phyloP scores from a whole-genome alignment of 169 alveolate species.

The Amoebophrya sp. region DNA sequence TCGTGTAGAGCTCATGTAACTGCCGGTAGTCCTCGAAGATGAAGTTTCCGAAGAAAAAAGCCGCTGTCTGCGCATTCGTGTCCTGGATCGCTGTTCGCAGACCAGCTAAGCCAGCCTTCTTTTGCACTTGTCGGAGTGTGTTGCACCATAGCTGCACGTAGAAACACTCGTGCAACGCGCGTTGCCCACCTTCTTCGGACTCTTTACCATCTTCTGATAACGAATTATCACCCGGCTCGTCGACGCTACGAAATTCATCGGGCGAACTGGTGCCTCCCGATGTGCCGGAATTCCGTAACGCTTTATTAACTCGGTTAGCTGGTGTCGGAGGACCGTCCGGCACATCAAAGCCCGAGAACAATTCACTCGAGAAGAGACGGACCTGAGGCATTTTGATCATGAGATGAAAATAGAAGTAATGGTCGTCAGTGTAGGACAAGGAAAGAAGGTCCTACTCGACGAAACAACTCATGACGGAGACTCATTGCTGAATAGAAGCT shows the following conservation, averaged over 20 bases:
- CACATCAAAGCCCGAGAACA: background rate
- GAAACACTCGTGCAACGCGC: background rate
- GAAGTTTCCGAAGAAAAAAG: background rate
- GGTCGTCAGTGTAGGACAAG: too few relatives aligned
- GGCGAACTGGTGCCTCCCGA: too few relatives aligned
- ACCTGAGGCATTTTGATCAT: too few relatives aligned
- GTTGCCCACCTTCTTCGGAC: background rate
- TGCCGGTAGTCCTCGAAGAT: background rate
- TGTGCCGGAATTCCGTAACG: too few relatives aligned
- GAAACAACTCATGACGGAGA: too few relatives aligned
- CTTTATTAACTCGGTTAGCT: background rate
- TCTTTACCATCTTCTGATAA: too few relatives aligned
- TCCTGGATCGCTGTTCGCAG: background rate
- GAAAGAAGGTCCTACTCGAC: too few relatives aligned
- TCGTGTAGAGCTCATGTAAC: background rate
- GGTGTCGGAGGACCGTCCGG: background rate
- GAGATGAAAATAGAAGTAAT: too few relatives aligned
- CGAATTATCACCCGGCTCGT: too few relatives aligned
- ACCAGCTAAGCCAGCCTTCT: background rate
- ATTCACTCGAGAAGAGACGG: background rate
- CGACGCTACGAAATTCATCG: too few relatives aligned
- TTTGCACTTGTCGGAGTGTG: background rate
- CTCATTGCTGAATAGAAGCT: background rate
- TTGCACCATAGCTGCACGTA: conserved; percentile 24
- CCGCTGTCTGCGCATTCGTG: background rate